A percentile compares a stretch with the other conserved stretches of the same genome.
phyloP scores from a whole-genome alignment of 352 stramenopile species.

The Pythium oligandrum region DNA sequence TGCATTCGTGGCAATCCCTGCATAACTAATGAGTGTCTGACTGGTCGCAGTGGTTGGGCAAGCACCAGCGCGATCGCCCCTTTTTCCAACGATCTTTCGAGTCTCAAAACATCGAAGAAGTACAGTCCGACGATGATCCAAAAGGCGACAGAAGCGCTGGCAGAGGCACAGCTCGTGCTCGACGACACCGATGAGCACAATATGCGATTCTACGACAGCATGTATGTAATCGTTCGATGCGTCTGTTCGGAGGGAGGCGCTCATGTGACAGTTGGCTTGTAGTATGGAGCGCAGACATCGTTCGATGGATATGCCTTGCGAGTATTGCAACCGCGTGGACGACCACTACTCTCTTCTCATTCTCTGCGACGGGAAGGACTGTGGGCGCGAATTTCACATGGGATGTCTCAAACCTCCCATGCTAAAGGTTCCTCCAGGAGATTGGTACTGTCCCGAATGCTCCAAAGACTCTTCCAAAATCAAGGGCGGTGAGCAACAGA shows the following conservation, averaged over 20 bases:
- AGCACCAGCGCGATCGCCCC: conserved; percentile 62
- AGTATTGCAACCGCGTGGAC: conserved; percentile 75
- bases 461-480: conserved; percentile 33
- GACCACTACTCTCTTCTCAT: conserved; percentile 80
- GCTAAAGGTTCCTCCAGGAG: conserved; percentile 45
- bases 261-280: neutral
- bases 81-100: conserved; percentile 62
- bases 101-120: conserved; percentile 59
- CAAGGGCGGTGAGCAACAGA: conserved; percentile 3
- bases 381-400: conserved; percentile 85
- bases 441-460: conserved; percentile 80
- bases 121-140: conserved; percentile 70
- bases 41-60: conserved; percentile 58
- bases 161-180: conserved; percentile 63
- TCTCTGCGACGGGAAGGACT: conserved; percentile 78
- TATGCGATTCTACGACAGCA: conserved; percentile 69
- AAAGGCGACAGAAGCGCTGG: conserved; percentile 36
- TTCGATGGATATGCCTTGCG: conserved; percentile 72
- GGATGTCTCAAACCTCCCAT: conserved; percentile 73
- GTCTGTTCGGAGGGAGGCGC: no score
- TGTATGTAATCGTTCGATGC: conserved; percentile 35
- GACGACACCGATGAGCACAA: conserved; percentile 52
- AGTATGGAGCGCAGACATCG: conserved; percentile 73
- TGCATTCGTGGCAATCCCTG: no score
- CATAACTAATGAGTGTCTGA: no score